Evolutionary conservation across 768 basidiomycete genomes (phyloP), one percentile per base, ranked within the genome.

Genomic region (Rhizopogon rudus): DNA sequence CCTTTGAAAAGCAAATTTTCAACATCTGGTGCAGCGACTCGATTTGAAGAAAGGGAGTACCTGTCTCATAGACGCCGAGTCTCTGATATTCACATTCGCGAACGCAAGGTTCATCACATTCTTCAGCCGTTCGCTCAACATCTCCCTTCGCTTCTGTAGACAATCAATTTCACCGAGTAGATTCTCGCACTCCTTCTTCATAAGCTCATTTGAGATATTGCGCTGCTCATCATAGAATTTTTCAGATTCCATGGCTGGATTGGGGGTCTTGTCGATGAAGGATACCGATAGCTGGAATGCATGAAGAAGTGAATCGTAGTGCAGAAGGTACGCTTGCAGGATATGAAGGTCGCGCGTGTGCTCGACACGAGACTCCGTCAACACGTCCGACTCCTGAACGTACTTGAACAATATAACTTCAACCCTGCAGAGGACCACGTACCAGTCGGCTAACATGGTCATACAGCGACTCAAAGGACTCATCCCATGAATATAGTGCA

Each of bases 401-500:
- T 17, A 17, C 44, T 53, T 52, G n/a, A 41, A 20, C 8, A 2
- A 42, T 12, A 14, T 13, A 2, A 31, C 57, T n/a, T 55, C 13
- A 3, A 3, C 17, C 43, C 10, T 5, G 4, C 5, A 44, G 10
- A 3, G 6, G 20, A 39, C 13, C 9, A 66, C 79, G 42, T 62
- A 82, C 81, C 74, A 85, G 62, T 29, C 57, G 65, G 55, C 75
- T 77, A 28, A 84, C 75, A 57, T 85, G 79, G 7, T 63, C 55
- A 58, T 80, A 81, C 31, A 85, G 62, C 7, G 64, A 60, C 62
- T 83, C 82, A 28, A 83, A 71, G 4, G 80, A 69, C 61, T 85
- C 82, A 53, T 85, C 83, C 81, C 83, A 85, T 1, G 81, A 73
- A 59, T 85, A 84, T 22, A 83, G 65, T 1, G 80, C 77, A 60